A percentile compares a stretch with the other conserved stretches of the same genome.
These are phyloP conservation scores for Termitomyces sp. DNA, from an alignment of 768 basidiomycete species.

Conservation along the genomic window DNA sequence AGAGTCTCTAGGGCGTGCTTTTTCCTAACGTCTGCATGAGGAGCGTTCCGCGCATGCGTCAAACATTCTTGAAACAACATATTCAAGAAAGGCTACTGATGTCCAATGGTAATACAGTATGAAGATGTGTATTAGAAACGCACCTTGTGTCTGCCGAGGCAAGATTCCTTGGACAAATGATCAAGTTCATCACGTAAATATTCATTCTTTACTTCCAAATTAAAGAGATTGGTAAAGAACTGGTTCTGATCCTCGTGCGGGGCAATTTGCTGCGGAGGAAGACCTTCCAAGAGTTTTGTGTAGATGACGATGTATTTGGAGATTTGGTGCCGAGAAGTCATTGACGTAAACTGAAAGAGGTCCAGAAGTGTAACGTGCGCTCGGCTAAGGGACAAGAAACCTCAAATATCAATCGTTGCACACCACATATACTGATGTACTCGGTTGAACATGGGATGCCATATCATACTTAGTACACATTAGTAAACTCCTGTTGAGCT, in stretches of 20 bases:
- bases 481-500: constrained; percentile 19
- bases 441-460: not conserved
- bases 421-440: not conserved
- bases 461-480: not conserved
- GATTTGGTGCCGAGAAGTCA: constrained; percentile 18
- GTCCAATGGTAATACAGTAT: constrained; percentile 4
- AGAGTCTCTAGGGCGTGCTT: constrained; percentile 48
- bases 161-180: constrained; percentile 41
- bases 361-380: not conserved
- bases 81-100: constrained; percentile 47
- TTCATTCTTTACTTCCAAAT: constrained; percentile 43
- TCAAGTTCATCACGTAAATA: constrained; percentile 37
- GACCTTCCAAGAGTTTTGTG: constrained; percentile 46
- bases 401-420: not conserved
- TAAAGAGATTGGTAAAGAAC: constrained; percentile 50
- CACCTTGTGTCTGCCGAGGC: constrained; percentile 48
- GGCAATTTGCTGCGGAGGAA: constrained; percentile 34
- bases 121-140: constrained; percentile 5
- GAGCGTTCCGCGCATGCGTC: constrained; percentile 26
- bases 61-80: constrained; percentile 43
- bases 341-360: not conserved
- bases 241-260: constrained; percentile 36
- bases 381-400: not conserved
- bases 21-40: constrained; percentile 29
- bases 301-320: constrained; percentile 45